These are phyloP conservation scores for Dichotomopilus funicola DNA, from an alignment of 2,329 filamentous ascomycete species.

Conservation along the genomic window DNA sequence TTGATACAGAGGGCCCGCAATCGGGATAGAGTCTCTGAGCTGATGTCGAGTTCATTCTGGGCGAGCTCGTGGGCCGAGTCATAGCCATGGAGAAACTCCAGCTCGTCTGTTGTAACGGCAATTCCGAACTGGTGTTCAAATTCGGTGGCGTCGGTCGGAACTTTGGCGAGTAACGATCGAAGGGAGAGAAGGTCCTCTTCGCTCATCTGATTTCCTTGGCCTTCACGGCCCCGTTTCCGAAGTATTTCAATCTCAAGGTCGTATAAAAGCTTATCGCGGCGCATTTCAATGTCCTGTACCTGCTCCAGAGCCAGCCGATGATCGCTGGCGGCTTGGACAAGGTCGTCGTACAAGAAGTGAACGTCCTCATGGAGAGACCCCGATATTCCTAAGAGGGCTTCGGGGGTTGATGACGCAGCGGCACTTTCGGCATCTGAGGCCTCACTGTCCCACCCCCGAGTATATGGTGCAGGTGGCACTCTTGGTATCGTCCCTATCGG, in stretches of 20 bases:
- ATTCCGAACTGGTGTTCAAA: conserved; percentile 18
- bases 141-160: conserved; percentile 19
- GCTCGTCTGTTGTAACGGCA: conserved; percentile 32
- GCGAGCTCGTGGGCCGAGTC: conserved; percentile 32
- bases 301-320: conserved; percentile 43
- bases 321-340: conserved; percentile 39
- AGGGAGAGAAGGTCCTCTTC: conserved; percentile 34
- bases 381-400: conserved; percentile 26
- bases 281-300: conserved; percentile 37
- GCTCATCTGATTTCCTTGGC: conserved; percentile 24
- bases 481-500: neutral
- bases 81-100: conserved; percentile 41
- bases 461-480: neutral
- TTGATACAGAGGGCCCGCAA: conserved; percentile 37
- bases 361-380: conserved; percentile 28
- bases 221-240: conserved; percentile 17
- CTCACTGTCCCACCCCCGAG: neutral
- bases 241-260: conserved; percentile 27
- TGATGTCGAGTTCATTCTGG: conserved; percentile 28
- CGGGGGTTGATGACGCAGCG: conserved; percentile 11
- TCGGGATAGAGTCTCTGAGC: conserved; percentile 29
- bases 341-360: conserved; percentile 42
- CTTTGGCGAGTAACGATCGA: conserved; percentile 21
- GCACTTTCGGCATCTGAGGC: neutral
- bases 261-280: conserved; percentile 34